Conservation (phyloP, 176 grass and related monocot species). For the Echinochloa phyllopogon region DNA sequence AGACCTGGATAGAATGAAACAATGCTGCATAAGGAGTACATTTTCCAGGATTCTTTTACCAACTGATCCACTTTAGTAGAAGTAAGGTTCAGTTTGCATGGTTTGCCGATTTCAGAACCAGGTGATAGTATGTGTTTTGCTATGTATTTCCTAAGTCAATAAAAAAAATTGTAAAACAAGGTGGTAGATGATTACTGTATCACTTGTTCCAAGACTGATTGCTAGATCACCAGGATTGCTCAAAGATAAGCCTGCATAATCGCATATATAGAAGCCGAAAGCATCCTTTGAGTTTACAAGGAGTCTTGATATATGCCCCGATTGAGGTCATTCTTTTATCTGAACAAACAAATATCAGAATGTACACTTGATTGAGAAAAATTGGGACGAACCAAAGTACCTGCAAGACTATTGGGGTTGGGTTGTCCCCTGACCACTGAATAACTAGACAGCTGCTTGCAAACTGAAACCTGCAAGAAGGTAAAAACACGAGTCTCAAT, state of each 20-base stretch:
- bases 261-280: not conserved
- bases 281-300: not conserved
- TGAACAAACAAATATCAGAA: not conserved
- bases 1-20: not conserved
- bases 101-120: not conserved
- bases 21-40: not conserved
- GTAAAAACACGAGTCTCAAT: slow-evolving; percentile 15
- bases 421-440: slow-evolving; percentile 96
- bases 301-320: not conserved
- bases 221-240: slow-evolving; percentile 86
- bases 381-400: slow-evolving; percentile 27
- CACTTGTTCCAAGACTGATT: slow-evolving; percentile 93
- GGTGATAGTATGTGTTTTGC: not conserved
- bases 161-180: not conserved
- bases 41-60: not conserved
- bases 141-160: not conserved
- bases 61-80: not conserved
- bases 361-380: not conserved
- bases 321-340: not conserved
- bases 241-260: slow-evolving; percentile 65
- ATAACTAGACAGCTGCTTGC: slow-evolving; percentile 67
- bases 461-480: slow-evolving; percentile 68
- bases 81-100: not conserved
- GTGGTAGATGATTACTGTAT: slow-evolving; percentile 73
- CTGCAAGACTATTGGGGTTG: slow-evolving; percentile 95